Base-by-base conservation (phyloP, 2,329 filamentous ascomycete genomes). In the Juglanconis juglandina region DNA sequence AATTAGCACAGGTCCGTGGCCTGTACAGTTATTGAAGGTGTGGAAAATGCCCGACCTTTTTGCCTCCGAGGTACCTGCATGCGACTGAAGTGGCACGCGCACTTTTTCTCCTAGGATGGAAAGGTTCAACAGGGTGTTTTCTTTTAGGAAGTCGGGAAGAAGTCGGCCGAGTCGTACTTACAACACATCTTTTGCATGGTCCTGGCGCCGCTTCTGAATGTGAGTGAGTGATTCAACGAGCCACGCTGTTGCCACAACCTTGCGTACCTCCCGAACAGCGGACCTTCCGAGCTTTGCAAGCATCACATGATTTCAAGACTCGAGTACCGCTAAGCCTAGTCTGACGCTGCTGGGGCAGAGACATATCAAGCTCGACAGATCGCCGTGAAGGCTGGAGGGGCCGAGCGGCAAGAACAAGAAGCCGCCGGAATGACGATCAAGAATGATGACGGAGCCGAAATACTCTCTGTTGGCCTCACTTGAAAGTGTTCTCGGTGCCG, bases 241-340 rank as follows among this genome's bases (percentile, higher is more conserved):
- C 32, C 11, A n/a, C 32, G 30, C 55, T 33, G 37, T 56, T 24
- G 46, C n/a, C 39, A n/a, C 24, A 17, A 17, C 13, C 13, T 41
- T 50, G 14, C 24, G 35, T 68, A 76, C 75, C 70, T 24, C 24
- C 24, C 24, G 70, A 68, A 63, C 74, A 77, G 55, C 74, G 72
- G 24, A 77, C 75, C 64, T 77, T 77, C 46, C 75, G 72, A n/a
- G 66, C 60, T 64, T 76, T 75, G 66, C 75, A 77, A 46, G 69
- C 66, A 64, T 76, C 73, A 65, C 75, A 77, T 35, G 48, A 30
- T 17, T 50, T 50, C 11, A 50, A 33, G 32, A 50, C 48, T 34
- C 48, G 48, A n/a, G 48, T 50, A 33, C 48, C 11, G 9, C 48
- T 50, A 11, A 50, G n/a, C 7, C 48, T 50, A 5, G 32, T 50